Conservation (phyloP, 108 stramenopile genomes). For the Pseudonitzschia multistriata region DNA sequence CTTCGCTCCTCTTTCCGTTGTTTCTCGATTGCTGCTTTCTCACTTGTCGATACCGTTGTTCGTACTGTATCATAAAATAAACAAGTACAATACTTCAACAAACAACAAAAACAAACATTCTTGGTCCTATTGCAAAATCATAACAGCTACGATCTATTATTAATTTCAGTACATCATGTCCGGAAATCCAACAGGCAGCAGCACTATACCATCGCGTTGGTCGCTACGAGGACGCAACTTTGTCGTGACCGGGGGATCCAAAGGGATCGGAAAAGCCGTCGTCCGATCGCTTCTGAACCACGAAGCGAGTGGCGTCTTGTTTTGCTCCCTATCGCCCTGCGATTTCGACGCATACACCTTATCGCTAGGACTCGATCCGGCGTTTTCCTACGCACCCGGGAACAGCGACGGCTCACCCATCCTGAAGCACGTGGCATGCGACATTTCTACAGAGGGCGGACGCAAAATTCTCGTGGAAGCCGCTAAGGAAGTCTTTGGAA, state of each 20-base stretch:
- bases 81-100: too few species aligned
- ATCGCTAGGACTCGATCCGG: conserved; percentile 20
- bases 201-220: conserved; percentile 31
- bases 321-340: conserved; percentile 43
- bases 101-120: too few species aligned
- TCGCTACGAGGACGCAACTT: conserved; percentile 44
- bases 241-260: conserved; percentile 65
- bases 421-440: conserved; percentile 45
- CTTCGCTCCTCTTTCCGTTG: too few species aligned
- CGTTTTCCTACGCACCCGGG: conserved; percentile 1
- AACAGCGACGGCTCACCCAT: not conserved
- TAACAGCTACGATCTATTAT: too few species aligned
- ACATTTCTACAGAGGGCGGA: conserved; percentile 68
- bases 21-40: too few species aligned
- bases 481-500: conserved; percentile 24
- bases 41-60: too few species aligned
- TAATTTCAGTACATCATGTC: not conserved
- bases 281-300: conserved; percentile 43
- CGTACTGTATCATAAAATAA: too few species aligned
- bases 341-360: conserved; percentile 22
- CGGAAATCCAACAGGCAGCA: not conserved
- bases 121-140: too few species aligned
- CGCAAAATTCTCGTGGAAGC: conserved; percentile 35
- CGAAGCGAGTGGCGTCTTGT: conserved; percentile 45
- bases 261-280: conserved; percentile 60